Evolutionary conservation across 177 flowering plant genomes (phyloP).

Genomic region (Vitis hybrid): DNA sequence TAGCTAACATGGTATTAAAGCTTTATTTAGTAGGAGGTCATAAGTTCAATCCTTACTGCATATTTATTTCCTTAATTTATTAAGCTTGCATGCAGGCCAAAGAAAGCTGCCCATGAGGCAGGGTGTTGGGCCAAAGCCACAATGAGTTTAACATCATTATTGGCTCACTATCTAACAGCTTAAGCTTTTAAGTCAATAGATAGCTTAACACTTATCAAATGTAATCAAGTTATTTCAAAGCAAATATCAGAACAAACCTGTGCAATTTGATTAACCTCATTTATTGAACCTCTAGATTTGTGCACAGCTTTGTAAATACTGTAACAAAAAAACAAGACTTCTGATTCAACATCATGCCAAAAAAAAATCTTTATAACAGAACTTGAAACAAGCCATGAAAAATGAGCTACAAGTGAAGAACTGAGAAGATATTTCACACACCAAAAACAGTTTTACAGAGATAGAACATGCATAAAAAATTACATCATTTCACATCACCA

Average conservation of each 20-base stretch:
- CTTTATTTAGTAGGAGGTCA: too few species aligned
- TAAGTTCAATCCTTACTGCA: too few species aligned
- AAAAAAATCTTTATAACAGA: not conserved
- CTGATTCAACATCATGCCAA: not conserved
- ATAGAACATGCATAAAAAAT: too few species aligned
- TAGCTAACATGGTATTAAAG: too few species aligned
- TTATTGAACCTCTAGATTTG: constrained; percentile 77
- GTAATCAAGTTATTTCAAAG: constrained; percentile 7
- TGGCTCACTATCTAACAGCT: too few species aligned
- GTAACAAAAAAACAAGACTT: constrained; percentile 27
- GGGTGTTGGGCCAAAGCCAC: too few species aligned
- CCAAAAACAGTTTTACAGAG: not conserved
- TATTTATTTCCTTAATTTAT: too few species aligned
- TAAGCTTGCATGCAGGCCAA: too few species aligned
- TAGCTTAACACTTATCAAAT: not conserved
- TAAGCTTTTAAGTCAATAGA: too few species aligned
- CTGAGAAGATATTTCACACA: not conserved
- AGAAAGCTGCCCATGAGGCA: too few species aligned
- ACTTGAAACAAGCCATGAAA: not conserved
- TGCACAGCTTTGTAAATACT: constrained; percentile 73
- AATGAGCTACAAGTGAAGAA: not conserved
- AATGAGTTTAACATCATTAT: too few species aligned
- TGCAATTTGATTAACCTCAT: constrained; percentile 88
- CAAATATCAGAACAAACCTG: constrained; percentile 59
- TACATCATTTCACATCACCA: too few species aligned